These are phyloP conservation scores for Dioscorea zingiberensis DNA, from an alignment of 106 monocot genomes.

Conservation along the genomic window DNA sequence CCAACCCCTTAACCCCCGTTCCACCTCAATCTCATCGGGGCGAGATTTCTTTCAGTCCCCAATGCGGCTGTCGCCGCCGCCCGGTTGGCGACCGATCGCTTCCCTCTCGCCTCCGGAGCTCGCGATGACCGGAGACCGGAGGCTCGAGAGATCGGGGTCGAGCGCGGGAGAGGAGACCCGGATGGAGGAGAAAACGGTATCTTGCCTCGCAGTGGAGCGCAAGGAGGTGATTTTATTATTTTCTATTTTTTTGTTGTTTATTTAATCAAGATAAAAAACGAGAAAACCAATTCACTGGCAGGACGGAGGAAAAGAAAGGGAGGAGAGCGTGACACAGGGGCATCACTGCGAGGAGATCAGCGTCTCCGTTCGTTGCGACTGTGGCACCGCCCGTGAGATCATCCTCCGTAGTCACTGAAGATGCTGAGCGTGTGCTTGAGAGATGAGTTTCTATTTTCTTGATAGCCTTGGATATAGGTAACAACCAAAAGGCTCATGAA, in stretches of 20 bases:
- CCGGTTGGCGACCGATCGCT: not conserved
- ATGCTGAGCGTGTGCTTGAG: not conserved
- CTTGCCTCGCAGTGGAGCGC: not conserved
- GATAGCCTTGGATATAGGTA: not conserved
- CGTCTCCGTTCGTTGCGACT: not conserved
- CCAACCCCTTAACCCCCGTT: not conserved
- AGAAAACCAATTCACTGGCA: not conserved
- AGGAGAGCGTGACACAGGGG: not conserved
- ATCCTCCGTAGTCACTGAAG: not conserved
- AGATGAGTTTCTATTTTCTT: not conserved
- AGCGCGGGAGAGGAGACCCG: not conserved
- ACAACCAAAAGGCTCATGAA: not conserved
- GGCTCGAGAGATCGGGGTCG: not conserved
- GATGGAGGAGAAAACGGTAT: not conserved
- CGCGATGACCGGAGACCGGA: not conserved
- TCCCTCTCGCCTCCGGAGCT: not conserved
- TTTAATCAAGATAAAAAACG: not conserved
- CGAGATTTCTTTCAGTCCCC: conserved; percentile 19
- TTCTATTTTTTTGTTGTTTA: not conserved
- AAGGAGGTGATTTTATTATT: not conserved
- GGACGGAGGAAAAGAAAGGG: not conserved
- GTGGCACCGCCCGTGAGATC: not conserved
- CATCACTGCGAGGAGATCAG: not conserved
- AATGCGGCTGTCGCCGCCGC: not conserved
- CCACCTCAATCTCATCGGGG: not conserved